A percentile compares a stretch with the other conserved stretches of the same genome.
Evolutionary conservation across 2,329 filamentous ascomycete species (phyloP).

Genomic region (Fusarium sarcochroum): DNA sequence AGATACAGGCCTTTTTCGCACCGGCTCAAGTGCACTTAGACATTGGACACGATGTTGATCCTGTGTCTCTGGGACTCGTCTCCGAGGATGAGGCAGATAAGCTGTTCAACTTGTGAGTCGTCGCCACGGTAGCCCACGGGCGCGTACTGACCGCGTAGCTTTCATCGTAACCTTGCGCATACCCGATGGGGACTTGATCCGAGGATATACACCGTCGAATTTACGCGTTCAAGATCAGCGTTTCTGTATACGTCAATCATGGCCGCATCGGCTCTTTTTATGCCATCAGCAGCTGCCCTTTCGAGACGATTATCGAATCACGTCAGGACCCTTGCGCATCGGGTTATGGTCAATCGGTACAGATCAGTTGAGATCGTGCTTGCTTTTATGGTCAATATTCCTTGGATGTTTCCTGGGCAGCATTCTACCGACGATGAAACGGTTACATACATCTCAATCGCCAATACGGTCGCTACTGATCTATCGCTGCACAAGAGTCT

Average conservation of each 20-base stretch:
- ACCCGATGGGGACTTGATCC: slow-evolving; percentile 82
- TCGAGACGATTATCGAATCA: slow-evolving; percentile 77
- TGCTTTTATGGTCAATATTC: slow-evolving; percentile 81
- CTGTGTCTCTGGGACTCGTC: slow-evolving; percentile 78
- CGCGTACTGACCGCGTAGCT: slow-evolving; percentile 60
- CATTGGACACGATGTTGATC: slow-evolving; percentile 74
- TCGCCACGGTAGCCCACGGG: too few relatives aligned
- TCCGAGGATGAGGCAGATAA: slow-evolving; percentile 74
- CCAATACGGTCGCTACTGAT: slow-evolving; percentile 77
- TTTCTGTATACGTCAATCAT: slow-evolving; percentile 81
- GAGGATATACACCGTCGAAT: slow-evolving; percentile 73
- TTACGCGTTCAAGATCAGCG: slow-evolving; percentile 76
- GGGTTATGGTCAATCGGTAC: slow-evolving; percentile 72
- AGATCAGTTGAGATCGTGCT: slow-evolving; percentile 81
- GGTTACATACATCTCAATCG: slow-evolving; percentile 78
- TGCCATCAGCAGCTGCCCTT: slow-evolving; percentile 73
- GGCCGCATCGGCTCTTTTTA: slow-evolving; percentile 76
- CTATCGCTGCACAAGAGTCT: slow-evolving; percentile 79
- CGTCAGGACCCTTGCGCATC: slow-evolving; percentile 72
- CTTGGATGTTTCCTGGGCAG: slow-evolving; percentile 79
- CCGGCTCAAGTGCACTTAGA: slow-evolving; percentile 75
- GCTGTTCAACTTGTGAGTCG: slow-evolving; percentile 74
- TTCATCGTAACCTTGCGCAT: slow-evolving; percentile 78
- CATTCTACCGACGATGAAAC: slow-evolving; percentile 81
- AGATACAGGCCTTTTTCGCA: slow-evolving; percentile 76